Evolutionary conservation across 1,139 yeast species (phyloP).

Genomic region (Protomyces inouyei): DNA sequence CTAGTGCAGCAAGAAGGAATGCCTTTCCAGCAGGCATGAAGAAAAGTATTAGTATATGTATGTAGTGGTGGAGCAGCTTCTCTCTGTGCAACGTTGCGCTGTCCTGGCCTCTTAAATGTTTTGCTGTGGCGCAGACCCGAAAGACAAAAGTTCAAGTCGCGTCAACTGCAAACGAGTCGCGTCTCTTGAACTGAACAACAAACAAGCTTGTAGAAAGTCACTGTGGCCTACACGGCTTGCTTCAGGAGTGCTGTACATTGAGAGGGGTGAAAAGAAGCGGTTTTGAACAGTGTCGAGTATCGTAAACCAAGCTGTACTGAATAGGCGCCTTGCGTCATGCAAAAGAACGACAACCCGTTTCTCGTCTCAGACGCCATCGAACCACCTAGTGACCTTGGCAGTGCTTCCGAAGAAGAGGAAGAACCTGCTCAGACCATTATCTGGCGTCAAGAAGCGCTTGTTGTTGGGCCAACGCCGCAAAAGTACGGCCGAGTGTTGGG

Average conservation of each 20-base stretch:
- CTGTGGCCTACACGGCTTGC: too few relatives aligned
- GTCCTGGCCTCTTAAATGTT: too few relatives aligned
- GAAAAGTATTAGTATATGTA: too few relatives aligned
- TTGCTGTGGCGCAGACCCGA: too few relatives aligned
- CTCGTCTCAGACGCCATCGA: not conserved
- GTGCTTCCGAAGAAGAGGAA: not conserved
- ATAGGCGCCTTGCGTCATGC: not conserved
- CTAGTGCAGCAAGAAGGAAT: not conserved
- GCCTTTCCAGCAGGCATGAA: not conserved
- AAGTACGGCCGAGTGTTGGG: constrained; percentile 21
- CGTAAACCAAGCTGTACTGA: not conserved
- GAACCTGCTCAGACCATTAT: constrained; percentile 7
- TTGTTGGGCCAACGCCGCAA: constrained; percentile 19
- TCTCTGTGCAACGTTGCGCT: too few relatives aligned
- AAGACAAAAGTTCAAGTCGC: not conserved
- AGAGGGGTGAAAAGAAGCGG: too few relatives aligned
- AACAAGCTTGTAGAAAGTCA: not conserved
- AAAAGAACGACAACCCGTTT: not conserved
- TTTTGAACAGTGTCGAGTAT: not conserved
- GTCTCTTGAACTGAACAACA: not conserved
- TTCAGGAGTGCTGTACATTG: too few relatives aligned
- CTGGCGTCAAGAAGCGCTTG: constrained; percentile 5
- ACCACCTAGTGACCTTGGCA: not conserved
- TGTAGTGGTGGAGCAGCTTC: too few relatives aligned
- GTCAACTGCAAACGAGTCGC: not conserved